These are phyloP conservation scores for Torulaspora quercuum DNA, from an alignment of 805 yeast genomes.

Conservation along the genomic window DNA sequence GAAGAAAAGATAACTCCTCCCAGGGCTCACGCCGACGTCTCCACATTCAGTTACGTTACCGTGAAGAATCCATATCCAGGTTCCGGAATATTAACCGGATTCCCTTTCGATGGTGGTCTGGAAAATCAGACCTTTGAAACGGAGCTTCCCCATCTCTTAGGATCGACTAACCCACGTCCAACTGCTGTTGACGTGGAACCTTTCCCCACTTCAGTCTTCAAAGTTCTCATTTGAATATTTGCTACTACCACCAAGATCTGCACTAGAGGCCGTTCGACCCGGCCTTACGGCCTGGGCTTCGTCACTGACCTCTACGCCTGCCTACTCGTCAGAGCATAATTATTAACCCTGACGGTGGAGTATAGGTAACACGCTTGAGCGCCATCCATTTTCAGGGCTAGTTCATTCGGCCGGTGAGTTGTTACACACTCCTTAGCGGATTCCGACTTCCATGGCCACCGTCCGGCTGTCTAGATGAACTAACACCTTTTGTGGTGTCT, in stretches of 20 bases:
- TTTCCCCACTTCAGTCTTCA: slow-evolving; percentile 44
- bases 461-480: slow-evolving; percentile 48
- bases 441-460: slow-evolving; percentile 52
- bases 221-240: slow-evolving; percentile 42
- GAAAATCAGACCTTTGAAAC: slow-evolving; percentile 38
- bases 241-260: slow-evolving; percentile 44
- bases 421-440: slow-evolving; percentile 53
- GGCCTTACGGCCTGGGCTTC: slow-evolving; percentile 41
- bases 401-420: slow-evolving; percentile 52
- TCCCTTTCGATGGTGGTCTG: slow-evolving; percentile 42
- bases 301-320: slow-evolving; percentile 43
- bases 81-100: slow-evolving; percentile 44
- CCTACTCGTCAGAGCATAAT: slow-evolving; percentile 41
- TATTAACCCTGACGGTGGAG: slow-evolving; percentile 39
- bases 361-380: slow-evolving; percentile 42
- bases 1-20: slow-evolving; percentile 44
- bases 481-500: slow-evolving; percentile 46
- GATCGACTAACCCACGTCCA: slow-evolving; percentile 44
- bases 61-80: slow-evolving; percentile 43
- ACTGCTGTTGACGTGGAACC: slow-evolving; percentile 44
- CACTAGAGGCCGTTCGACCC: slow-evolving; percentile 43
- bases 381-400: slow-evolving; percentile 44
- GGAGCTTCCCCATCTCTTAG: slow-evolving; percentile 42
- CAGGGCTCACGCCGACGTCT: slow-evolving; percentile 43
- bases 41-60: slow-evolving; percentile 43